A percentile compares a stretch with the other conserved stretches of the same genome.
phyloP scores from a whole-genome alignment of 2,329 filamentous ascomycete genomes.

The Dryadomyces quercivorus region DNA sequence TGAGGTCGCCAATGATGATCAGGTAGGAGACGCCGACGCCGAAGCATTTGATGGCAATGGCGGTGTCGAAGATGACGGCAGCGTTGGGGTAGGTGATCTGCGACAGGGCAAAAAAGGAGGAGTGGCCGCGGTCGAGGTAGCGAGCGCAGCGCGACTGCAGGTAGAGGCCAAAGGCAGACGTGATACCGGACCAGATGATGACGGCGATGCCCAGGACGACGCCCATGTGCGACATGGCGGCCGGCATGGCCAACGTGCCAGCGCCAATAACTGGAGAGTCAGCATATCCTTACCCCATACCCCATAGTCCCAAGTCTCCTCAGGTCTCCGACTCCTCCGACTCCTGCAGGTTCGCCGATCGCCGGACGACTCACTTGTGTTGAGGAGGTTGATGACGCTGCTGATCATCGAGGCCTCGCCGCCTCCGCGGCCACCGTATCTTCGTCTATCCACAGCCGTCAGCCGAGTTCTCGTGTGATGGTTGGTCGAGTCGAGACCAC shows the following conservation, averaged over 20 bases:
- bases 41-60: slow-evolving; percentile 96
- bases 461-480: slow-evolving; percentile 30
- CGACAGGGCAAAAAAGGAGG: slow-evolving; percentile 93
- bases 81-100: slow-evolving; percentile 96
- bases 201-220: slow-evolving; percentile 73
- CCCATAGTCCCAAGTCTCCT: too few relatives aligned
- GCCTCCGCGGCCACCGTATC: slow-evolving; percentile 50
- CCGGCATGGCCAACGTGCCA: slow-evolving; percentile 89
- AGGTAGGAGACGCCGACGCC: slow-evolving; percentile 94
- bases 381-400: slow-evolving; percentile 89
- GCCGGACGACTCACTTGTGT: slow-evolving; percentile 59
- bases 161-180: slow-evolving; percentile 85
- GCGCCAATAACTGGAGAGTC: slow-evolving; percentile 65
- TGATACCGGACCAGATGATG: slow-evolving; percentile 83
- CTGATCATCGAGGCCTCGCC: slow-evolving; percentile 82
- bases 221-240: slow-evolving; percentile 90
- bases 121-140: slow-evolving; percentile 78
- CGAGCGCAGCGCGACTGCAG: slow-evolving; percentile 85
- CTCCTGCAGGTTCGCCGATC: too few relatives aligned
- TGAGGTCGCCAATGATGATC: slow-evolving; percentile 96
- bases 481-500: too few relatives aligned
- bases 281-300: neutral
- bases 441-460: too few relatives aligned
- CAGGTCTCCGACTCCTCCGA: too few relatives aligned
- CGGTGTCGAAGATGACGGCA: slow-evolving; percentile 86